Base-by-base conservation (phyloP, 78 protist species). In the Speleostelium caveatum region DNA sequence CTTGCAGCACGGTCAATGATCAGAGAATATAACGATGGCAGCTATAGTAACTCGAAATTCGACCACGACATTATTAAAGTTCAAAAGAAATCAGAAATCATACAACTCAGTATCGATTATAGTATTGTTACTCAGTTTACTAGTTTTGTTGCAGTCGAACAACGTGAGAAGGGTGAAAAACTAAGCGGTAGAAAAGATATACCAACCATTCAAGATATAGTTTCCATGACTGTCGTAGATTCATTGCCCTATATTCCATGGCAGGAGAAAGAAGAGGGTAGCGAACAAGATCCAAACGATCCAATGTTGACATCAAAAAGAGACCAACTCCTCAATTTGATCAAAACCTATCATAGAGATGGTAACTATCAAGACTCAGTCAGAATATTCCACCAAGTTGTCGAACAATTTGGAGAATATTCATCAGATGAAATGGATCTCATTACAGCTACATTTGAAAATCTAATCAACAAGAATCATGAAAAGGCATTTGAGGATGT, bases 1-100 rank as follows among this genome's bases (percentile, higher is more conserved):
- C 42, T 86, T 22, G 93, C 93, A 3, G 93, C 93, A 3, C 72
- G 93, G 21, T 74, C 93, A 16, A 86, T 86, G 93, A 86, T 86
- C 35, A 65, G 93, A 45, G 93, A 86, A 60, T 86, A 75, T 49
- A 69, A 86, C 38, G 93, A 86, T 42, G 93, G 93, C n/a, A 67
- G 61, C 24, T 86, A 86, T 24, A 22, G 55, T 3, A n/a, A 36
- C 7, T 39, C 41, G 6, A 83, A 83, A 42, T 24, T 68, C 21
- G 85, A 86, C 10, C 83, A 75, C 7, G 93, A 86, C 56, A 1
- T 67, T 17, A 86, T 86, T n/a, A 86, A 86, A 56, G 2, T 67
- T 7, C 45, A 60, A 12, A 86, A 86, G 63, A 86, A 86, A 24
- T 14, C 30, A 21, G 86, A 74, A 21, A 26, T 86, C 0, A 86